Conservation (phyloP, 768 basidiomycete genomes). For the Pisolithus tinctorius region DNA sequence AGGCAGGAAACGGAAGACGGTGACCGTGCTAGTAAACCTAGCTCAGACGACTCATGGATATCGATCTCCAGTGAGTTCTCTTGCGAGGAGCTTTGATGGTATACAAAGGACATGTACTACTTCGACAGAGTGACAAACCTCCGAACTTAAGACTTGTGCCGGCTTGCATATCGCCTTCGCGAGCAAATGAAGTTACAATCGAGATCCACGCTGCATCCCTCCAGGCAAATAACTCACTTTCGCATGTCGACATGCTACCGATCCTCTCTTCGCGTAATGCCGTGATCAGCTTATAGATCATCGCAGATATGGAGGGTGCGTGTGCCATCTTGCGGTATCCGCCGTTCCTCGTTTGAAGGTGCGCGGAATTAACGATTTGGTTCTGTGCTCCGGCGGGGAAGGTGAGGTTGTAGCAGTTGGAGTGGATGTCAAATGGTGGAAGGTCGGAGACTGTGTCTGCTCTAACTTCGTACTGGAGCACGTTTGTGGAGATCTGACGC, state of each 20-base stretch:
- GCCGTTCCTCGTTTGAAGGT: neutral
- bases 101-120: too few species aligned
- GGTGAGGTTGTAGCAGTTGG: too few species aligned
- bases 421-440: too few species aligned
- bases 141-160: constrained; percentile 21
- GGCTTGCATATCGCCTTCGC: constrained; percentile 26
- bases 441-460: too few species aligned
- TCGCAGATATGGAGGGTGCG: constrained; percentile 34
- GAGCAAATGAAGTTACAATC: constrained; percentile 47
- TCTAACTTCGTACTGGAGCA: too few species aligned
- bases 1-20: too few species aligned
- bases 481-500: too few species aligned
- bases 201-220: constrained; percentile 52
- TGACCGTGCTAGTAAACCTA: too few species aligned
- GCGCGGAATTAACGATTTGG: constrained; percentile 12
- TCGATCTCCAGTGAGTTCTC: too few species aligned
- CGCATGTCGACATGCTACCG: neutral
- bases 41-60: too few species aligned
- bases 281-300: constrained; percentile 39
- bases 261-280: constrained; percentile 26
- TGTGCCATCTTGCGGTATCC: neutral
- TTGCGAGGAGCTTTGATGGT: too few species aligned
- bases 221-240: constrained; percentile 29
- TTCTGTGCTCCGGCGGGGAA: constrained; percentile 44
- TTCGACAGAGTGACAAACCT: constrained; percentile 16